These are phyloP conservation scores for Pterocarpus macrocarpus DNA, from an alignment of 306 rosid genomes.

Conservation along the genomic window DNA sequence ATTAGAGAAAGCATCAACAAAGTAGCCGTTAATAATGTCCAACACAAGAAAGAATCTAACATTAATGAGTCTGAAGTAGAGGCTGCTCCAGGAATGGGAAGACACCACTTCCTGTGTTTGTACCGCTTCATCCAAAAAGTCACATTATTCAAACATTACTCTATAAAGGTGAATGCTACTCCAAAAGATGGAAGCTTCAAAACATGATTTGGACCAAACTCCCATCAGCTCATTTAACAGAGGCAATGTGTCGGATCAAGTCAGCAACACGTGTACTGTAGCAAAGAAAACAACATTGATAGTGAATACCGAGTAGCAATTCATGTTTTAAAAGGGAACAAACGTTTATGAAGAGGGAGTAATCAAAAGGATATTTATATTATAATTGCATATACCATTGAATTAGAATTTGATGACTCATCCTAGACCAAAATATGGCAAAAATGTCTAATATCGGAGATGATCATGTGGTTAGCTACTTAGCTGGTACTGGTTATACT, in stretches of 20 bases:
- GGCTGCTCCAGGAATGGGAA: not conserved
- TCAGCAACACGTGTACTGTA: conserved; percentile 52
- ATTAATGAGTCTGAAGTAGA: not conserved
- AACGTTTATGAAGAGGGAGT: not conserved
- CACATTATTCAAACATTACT: conserved; percentile 21
- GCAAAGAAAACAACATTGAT: not conserved
- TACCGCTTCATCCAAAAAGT: not conserved
- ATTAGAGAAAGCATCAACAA: not conserved
- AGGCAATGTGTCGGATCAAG: conserved; percentile 52
- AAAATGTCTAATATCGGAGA: not conserved
- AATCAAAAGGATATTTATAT: not conserved
- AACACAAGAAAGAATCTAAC: not conserved
- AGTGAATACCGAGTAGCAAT: not conserved
- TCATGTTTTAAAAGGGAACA: not conserved
- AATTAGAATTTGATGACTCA: not conserved
- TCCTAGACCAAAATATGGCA: not conserved
- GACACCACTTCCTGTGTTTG: conserved; percentile 3
- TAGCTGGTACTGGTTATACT: not conserved
- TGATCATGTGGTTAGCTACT: not conserved
- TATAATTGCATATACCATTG: not conserved
- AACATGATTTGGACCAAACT: not conserved
- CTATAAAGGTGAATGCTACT: not conserved
- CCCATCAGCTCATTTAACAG: not conserved
- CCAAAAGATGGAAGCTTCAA: not conserved
- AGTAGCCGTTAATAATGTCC: not conserved